A percentile compares a stretch with the other conserved stretches of the same genome.
phyloP scores from a whole-genome alignment of 768 basidiomycete genomes.

The Tricholoma hemisulphureum region DNA sequence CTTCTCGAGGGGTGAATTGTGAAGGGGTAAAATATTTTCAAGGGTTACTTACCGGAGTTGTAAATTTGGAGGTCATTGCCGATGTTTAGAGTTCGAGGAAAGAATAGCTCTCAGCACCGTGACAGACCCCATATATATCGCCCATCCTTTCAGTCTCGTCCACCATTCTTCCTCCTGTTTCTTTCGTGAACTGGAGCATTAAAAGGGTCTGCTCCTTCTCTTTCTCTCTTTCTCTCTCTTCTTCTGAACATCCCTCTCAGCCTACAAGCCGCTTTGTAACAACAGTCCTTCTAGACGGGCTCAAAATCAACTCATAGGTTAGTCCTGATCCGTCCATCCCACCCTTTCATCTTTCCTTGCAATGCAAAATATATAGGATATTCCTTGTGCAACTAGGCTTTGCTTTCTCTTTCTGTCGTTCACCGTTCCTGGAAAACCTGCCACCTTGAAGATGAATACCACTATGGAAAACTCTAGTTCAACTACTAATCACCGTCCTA shows the following conservation, averaged over 20 bases:
- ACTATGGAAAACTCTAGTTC: slow-evolving; percentile 68
- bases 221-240: slow-evolving; percentile 16
- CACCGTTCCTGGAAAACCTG: slow-evolving; percentile 52
- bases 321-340: slow-evolving; percentile 25
- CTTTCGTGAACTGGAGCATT: slow-evolving; percentile 39
- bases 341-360: slow-evolving; percentile 19
- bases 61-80: slow-evolving; percentile 52
- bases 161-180: slow-evolving; percentile 35
- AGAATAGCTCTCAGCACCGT: slow-evolving; percentile 39
- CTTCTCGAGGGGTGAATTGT: slow-evolving; percentile 16
- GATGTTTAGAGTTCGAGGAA: slow-evolving; percentile 46
- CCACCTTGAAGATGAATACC: slow-evolving; percentile 64
- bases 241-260: slow-evolving; percentile 21
- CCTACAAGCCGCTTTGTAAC: slow-evolving; percentile 70
- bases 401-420: slow-evolving; percentile 56
- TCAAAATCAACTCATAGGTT: slow-evolving; percentile 73
- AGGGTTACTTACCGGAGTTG: slow-evolving; percentile 45
- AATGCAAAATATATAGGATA: slow-evolving; percentile 41
- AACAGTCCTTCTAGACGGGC: slow-evolving; percentile 79
- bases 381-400: slow-evolving; percentile 66
- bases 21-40: slow-evolving; percentile 29
- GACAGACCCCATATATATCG: slow-evolving; percentile 48
- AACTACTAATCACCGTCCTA: slow-evolving; percentile 68
- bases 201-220: slow-evolving; percentile 46
- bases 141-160: slow-evolving; percentile 28